Percentiles rank a stretch among this genome's conserved stretches.
These are phyloP conservation scores for Cutaneotrichosporon sp. DNA, from an alignment of 1,284 basidiomycete genomes.

Conservation along the genomic window DNA sequence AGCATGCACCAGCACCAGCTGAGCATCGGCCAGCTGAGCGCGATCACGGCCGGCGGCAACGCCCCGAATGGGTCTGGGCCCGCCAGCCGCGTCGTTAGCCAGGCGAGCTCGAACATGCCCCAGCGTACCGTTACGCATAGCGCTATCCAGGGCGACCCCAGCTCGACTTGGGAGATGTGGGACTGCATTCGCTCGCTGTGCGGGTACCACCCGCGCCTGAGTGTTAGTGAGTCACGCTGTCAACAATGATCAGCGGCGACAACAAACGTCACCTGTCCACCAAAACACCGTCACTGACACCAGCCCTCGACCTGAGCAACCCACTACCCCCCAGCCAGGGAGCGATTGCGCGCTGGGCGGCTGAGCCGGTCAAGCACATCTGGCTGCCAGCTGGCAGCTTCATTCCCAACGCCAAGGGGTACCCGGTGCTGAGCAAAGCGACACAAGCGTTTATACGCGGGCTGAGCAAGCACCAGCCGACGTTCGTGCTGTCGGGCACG, in stretches of 20 bases:
- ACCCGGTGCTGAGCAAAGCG: conserved; percentile 91
- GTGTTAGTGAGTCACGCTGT: conserved; percentile 64
- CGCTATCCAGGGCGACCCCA: conserved; percentile 61
- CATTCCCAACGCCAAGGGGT: conserved; percentile 94
- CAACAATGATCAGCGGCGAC: neutral
- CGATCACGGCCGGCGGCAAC: conserved; percentile 3
- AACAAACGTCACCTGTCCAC: neutral
- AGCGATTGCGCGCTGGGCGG: conserved; percentile 80
- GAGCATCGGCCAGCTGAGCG: conserved; percentile 28
- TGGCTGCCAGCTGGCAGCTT: conserved; percentile 88
- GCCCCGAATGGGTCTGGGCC: neutral
- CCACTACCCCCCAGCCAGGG: conserved; percentile 75
- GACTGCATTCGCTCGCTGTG: conserved; percentile 88
- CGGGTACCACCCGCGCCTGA: conserved; percentile 78
- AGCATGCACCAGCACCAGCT: conserved; percentile 42
- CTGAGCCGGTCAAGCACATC: conserved; percentile 85
- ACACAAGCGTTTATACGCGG: conserved; percentile 85
- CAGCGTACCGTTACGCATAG: conserved; percentile 23
- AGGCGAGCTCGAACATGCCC: conserved; percentile 4
- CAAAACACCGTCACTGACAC: conserved; percentile 1
- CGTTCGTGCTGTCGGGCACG: conserved; percentile 74
- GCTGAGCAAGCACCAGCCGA: conserved; percentile 82
- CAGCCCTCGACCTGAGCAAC: conserved; percentile 85
- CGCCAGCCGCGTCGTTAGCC: conserved; percentile 13
- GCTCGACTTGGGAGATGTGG: conserved; percentile 97